These are phyloP conservation scores for Vanilla planifolia DNA, from an alignment of 106 monocot species.

Conservation along the genomic window DNA sequence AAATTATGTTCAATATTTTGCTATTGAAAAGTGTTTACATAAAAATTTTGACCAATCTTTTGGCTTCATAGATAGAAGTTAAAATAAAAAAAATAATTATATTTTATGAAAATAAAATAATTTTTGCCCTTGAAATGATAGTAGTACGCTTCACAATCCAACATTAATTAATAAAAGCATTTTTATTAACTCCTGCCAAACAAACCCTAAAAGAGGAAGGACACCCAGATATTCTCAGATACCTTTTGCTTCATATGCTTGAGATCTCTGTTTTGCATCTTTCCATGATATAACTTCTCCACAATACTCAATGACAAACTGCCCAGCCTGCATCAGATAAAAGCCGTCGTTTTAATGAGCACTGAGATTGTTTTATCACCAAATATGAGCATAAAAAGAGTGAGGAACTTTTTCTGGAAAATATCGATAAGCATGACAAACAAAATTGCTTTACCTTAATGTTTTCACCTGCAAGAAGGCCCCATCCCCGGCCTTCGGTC, in stretches of 20 bases:
- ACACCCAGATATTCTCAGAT: not conserved
- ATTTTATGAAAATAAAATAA: no score
- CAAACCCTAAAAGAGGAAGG: not conserved
- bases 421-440: conserved; percentile 1
- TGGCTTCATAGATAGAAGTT: no score
- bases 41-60: no score
- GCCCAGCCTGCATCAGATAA: conserved; percentile 66
- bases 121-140: no score
- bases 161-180: no score
- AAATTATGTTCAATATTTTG: no score
- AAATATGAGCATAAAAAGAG: not conserved
- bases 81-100: no score
- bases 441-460: conserved; percentile 44
- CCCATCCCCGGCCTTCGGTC: conserved; percentile 95
- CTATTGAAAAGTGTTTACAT: no score
- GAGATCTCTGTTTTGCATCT: conserved; percentile 70
- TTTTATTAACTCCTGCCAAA: no score
- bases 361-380: conserved; percentile 5
- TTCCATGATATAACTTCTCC: conserved; percentile 96
- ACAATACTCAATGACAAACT: conserved; percentile 95
- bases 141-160: no score
- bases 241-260: conserved; percentile 85
- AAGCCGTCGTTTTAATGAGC: no score
- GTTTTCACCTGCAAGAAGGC: conserved; percentile 79
- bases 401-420: not conserved